phyloP scores from a whole-genome alignment of 1,284 basidiomycete species.

The Boletus sp. region DNA sequence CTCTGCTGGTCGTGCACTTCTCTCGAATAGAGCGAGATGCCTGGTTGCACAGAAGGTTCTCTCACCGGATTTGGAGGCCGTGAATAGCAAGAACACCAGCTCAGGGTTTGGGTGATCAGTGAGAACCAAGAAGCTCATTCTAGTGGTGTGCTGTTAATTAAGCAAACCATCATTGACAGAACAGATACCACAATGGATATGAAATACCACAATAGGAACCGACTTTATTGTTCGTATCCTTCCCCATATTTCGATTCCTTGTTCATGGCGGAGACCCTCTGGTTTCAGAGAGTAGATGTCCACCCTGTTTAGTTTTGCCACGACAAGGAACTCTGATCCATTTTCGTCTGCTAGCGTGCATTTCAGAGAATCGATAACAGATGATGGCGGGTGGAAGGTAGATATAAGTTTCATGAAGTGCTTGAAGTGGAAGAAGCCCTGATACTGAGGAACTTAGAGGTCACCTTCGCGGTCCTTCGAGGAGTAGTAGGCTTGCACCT shows the following conservation, averaged over 20 bases:
- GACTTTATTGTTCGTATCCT: conserved; percentile 55
- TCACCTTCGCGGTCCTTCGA: no score
- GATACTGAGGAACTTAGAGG: no score
- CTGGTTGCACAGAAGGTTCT: conserved; percentile 42
- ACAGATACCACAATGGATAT: not conserved
- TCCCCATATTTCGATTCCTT: conserved; percentile 63
- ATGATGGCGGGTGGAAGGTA: conserved; percentile 66
- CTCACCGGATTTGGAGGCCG: conserved; percentile 36
- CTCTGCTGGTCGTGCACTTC: conserved; percentile 56
- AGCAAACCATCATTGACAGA: conserved; percentile 8
- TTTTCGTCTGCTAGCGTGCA: conserved; percentile 49
- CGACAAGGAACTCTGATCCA: conserved; percentile 59
- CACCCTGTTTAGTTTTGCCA: conserved; percentile 61
- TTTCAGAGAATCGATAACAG: conserved; percentile 61
- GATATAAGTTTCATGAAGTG: conserved; percentile 62
- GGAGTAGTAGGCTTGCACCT: no score
- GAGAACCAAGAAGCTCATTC: conserved; percentile 58
- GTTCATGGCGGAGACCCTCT: conserved; percentile 57
- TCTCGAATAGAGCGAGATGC: conserved; percentile 53
- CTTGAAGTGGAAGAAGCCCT: not conserved
- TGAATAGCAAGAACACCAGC: conserved; percentile 58
- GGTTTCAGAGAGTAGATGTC: conserved; percentile 63
- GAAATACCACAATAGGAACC: conserved; percentile 51
- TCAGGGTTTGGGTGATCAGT: conserved; percentile 73
- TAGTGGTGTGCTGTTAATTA: conserved; percentile 40